Evolutionary conservation across 2,329 filamentous ascomycete species (phyloP).

Genomic region (Aspergillus piperis): DNA sequence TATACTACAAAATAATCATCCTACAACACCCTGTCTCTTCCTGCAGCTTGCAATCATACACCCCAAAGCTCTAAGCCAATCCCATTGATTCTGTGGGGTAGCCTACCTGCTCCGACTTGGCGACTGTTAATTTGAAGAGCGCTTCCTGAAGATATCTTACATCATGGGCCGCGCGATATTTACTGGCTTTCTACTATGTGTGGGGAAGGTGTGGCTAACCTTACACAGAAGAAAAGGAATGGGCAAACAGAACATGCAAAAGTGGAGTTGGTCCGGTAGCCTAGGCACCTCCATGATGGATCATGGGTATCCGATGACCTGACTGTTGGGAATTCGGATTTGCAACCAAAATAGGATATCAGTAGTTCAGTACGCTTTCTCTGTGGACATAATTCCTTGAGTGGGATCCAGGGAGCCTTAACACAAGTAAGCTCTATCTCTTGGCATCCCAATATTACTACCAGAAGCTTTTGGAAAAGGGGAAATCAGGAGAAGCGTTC

Average conservation of each 20-base stretch:
- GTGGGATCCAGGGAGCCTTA: not conserved
- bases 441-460: not conserved
- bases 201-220: conserved; percentile 3
- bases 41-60: not conserved
- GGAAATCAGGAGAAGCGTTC: not conserved
- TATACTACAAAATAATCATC: no score
- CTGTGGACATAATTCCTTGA: not conserved
- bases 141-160: conserved; percentile 3
- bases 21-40: no score
- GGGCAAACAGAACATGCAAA: not conserved
- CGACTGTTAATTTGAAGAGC: not conserved
- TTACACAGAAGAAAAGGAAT: not conserved
- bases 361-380: not conserved
- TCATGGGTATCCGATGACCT: not conserved
- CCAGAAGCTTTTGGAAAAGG: not conserved
- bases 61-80: not conserved
- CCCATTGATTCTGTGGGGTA: not conserved
- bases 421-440: not conserved
- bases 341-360: conserved; percentile 1
- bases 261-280: not conserved
- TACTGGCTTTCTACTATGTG: not conserved
- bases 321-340: not conserved
- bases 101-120: not conserved
- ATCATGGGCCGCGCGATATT: not conserved
- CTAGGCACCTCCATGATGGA: not conserved